phyloP scores from a whole-genome alignment of 768 basidiomycete genomes.

The Solioccasus polychromus region DNA sequence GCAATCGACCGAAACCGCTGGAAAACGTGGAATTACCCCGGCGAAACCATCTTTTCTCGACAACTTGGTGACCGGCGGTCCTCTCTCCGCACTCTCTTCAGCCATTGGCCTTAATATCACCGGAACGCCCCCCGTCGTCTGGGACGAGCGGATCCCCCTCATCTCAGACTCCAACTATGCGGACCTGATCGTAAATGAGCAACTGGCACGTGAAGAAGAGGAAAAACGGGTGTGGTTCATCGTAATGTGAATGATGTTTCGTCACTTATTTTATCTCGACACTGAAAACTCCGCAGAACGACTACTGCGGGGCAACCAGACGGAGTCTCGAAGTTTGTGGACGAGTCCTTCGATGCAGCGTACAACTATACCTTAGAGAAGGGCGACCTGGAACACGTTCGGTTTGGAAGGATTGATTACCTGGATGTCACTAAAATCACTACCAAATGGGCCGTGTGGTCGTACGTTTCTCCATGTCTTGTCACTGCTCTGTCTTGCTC shows the following conservation, averaged over 20 bases:
- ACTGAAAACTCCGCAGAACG: constrained; percentile 40
- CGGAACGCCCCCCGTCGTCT: constrained; percentile 43
- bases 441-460: constrained; percentile 84
- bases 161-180: constrained; percentile 82
- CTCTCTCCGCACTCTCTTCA: constrained; percentile 52
- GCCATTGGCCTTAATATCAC: constrained; percentile 71
- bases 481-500: background rate
- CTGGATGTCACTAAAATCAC: constrained; percentile 79
- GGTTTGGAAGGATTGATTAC: constrained; percentile 87
- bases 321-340: constrained; percentile 66
- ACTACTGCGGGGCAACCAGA: constrained; percentile 57
- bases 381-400: constrained; percentile 66
- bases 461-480: constrained; percentile 45
- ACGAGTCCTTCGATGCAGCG: constrained; percentile 71
- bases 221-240: constrained; percentile 73
- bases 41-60: constrained; percentile 27
- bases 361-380: constrained; percentile 60
- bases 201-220: constrained; percentile 60
- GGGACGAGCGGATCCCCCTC: constrained; percentile 74
- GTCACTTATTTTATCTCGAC: background rate
- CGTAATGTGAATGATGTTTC: constrained; percentile 56
- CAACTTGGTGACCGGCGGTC: constrained; percentile 47
- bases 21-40: constrained; percentile 16
- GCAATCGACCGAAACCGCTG: constrained; percentile 24
- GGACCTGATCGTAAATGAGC: constrained; percentile 69